A percentile compares a stretch with the other conserved stretches of the same genome.
Conservation (phyloP, 495 filamentous ascomycete genomes). For the Melanomma pulvis-pyrius region DNA sequence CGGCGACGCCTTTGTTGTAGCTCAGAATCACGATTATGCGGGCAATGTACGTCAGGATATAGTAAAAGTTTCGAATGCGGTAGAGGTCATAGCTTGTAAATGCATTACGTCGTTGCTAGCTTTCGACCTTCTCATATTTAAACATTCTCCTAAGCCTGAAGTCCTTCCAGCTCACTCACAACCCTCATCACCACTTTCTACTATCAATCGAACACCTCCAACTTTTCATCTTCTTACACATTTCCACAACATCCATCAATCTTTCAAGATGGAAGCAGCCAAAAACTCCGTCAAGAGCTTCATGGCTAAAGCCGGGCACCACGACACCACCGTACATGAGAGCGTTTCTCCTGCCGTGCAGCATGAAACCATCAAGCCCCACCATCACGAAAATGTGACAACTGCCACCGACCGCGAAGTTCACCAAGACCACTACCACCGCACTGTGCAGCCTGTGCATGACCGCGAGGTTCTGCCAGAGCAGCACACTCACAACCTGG, state of each 20-base stretch:
- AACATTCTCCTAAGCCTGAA: neutral
- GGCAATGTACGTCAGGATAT: neutral
- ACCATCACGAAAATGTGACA: conserved; percentile 56
- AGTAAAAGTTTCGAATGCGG: neutral
- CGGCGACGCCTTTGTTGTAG: neutral
- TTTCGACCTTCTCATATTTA: neutral
- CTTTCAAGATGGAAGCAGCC: conserved; percentile 57
- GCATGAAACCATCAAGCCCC: conserved; percentile 57
- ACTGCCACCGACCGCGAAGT: conserved; percentile 66
- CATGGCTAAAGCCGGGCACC: conserved; percentile 57
- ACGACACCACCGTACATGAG: conserved; percentile 66
- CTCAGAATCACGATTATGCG: neutral
- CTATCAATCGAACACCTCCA: neutral
- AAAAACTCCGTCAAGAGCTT: conserved; percentile 59
- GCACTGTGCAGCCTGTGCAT: conserved; percentile 47
- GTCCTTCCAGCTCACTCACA: neutral
- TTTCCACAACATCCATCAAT: conserved; percentile 8
- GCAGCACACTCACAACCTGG: conserved; percentile 48
- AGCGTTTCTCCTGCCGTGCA: conserved; percentile 61
- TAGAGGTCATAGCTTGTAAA: neutral
- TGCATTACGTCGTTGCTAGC: neutral
- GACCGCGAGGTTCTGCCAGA: conserved; percentile 46
- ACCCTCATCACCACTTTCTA: neutral
- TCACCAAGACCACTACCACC: conserved; percentile 51
- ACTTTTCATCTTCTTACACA: neutral